Percentiles rank a stretch among this genome's conserved stretches.
Conservation (phyloP, 1,284 basidiomycete genomes). For the Thecaphora thlaspeos region DNA sequence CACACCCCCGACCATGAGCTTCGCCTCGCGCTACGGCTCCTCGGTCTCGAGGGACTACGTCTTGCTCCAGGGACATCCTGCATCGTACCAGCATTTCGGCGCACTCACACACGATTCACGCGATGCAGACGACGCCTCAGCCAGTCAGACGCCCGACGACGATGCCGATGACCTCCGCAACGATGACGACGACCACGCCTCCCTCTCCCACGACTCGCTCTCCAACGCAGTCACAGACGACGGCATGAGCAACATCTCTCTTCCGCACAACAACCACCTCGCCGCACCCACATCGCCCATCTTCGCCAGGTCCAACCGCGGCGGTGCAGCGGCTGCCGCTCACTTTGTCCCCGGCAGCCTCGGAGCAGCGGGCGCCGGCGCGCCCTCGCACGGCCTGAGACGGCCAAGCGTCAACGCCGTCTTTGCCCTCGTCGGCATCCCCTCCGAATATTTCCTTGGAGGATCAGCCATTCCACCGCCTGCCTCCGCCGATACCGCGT, state of each 20-base stretch:
- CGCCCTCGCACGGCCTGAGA: slow-evolving; percentile 16
- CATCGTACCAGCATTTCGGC: slow-evolving; percentile 33
- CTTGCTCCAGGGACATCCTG: slow-evolving; percentile 29
- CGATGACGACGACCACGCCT: slow-evolving; percentile 11
- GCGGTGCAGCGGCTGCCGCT: slow-evolving; percentile 10
- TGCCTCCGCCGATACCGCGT: slow-evolving; percentile 13
- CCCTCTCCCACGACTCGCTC: slow-evolving; percentile 11
- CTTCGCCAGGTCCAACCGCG: slow-evolving; percentile 18
- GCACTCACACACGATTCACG: slow-evolving; percentile 11
- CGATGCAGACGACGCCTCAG: not conserved
- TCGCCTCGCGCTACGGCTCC: slow-evolving; percentile 35
- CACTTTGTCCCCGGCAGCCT: too few species aligned
- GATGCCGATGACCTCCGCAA: slow-evolving; percentile 7
- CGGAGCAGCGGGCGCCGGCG: too few species aligned
- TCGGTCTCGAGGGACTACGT: slow-evolving; percentile 36
- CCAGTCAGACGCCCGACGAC: not conserved
- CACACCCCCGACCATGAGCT: slow-evolving; percentile 23
- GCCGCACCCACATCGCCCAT: slow-evolving; percentile 12
- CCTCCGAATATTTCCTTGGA: slow-evolving; percentile 33
- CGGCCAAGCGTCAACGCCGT: slow-evolving; percentile 30
- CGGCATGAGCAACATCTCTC: slow-evolving; percentile 26
- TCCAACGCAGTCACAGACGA: slow-evolving; percentile 15
- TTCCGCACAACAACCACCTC: slow-evolving; percentile 10
- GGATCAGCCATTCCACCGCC: slow-evolving; percentile 20
- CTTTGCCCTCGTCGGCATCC: slow-evolving; percentile 30